Percentiles rank a stretch among this genome's conserved stretches.
Conservation (phyloP, 306 rosid species). For the Amphicarpaea edgeworthii region DNA sequence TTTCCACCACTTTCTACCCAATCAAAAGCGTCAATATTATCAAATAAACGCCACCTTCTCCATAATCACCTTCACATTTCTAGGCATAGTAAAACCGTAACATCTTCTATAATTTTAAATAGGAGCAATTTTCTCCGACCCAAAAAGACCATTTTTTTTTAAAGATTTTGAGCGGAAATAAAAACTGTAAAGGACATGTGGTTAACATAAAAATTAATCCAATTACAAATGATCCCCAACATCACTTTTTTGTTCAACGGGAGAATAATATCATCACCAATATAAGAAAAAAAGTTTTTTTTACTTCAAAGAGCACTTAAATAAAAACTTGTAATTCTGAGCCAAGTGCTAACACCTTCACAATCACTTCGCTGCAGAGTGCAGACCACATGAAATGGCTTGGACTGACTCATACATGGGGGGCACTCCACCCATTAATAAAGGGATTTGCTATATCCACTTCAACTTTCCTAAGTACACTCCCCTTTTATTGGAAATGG, state of each 20-base stretch:
- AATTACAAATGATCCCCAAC: background rate
- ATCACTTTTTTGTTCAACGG: background rate
- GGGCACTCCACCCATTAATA: too few relatives aligned
- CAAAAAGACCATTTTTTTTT: background rate
- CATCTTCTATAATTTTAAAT: background rate
- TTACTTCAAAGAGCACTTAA: background rate
- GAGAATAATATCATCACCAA: background rate
- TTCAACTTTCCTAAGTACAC: too few relatives aligned
- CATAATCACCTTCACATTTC: background rate
- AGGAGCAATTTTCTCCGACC: background rate
- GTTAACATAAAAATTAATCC: background rate
- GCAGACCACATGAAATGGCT: too few relatives aligned
- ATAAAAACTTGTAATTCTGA: too few relatives aligned
- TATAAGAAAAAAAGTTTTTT: background rate
- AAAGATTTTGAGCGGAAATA: background rate
- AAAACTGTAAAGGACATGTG: too few relatives aligned
- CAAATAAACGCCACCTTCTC: background rate
- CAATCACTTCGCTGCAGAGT: too few relatives aligned
- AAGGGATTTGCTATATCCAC: too few relatives aligned
- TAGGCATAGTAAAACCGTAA: background rate
- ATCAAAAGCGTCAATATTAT: conserved; percentile 26
- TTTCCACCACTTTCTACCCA: conserved; percentile 35
- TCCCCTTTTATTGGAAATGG: too few relatives aligned
- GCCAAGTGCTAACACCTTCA: too few relatives aligned
- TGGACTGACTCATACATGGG: too few relatives aligned